Conservation (phyloP, 768 basidiomycete species). For the Boletus rubropictus region DNA sequence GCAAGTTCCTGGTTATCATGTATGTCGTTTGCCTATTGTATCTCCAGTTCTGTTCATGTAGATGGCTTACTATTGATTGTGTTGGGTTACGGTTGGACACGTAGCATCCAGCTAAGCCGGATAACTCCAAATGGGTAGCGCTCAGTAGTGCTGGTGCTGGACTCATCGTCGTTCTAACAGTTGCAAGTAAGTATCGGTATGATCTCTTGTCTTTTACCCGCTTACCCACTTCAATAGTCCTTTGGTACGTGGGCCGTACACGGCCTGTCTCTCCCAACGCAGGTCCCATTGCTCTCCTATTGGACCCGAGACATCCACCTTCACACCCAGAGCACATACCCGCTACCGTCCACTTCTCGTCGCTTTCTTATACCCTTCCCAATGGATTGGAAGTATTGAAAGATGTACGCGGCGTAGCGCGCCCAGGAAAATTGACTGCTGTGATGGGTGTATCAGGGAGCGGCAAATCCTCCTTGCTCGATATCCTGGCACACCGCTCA, state of each 20-base stretch:
- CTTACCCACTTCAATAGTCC: slow-evolving; percentile 36
- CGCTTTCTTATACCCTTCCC: slow-evolving; percentile 71
- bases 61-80: background rate
- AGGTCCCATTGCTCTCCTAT: slow-evolving; percentile 80
- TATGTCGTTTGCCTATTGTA: slow-evolving; percentile 23
- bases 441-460: slow-evolving; percentile 98
- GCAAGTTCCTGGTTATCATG: slow-evolving; percentile 89
- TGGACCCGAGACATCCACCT: slow-evolving; percentile 60
- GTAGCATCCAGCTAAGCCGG: slow-evolving; percentile 74
- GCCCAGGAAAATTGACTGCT: slow-evolving; percentile 87
- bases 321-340: slow-evolving; percentile 77
- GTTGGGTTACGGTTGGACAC: background rate
- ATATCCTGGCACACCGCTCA: slow-evolving; percentile 86
- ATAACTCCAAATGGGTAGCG: slow-evolving; percentile 77
- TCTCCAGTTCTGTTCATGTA: background rate
- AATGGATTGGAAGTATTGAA: slow-evolving; percentile 65
- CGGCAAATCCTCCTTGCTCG: slow-evolving; percentile 93
- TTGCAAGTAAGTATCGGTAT: slow-evolving; percentile 41
- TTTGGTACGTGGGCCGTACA: slow-evolving; percentile 89
- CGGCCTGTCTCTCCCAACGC: slow-evolving; percentile 38
- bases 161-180: slow-evolving; percentile 64
- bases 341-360: slow-evolving; percentile 85
- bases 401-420: slow-evolving; percentile 73
- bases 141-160: slow-evolving; percentile 78
- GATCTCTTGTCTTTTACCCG: background rate